Base-by-base conservation (phyloP, 1,139 yeast genomes). In the Debaryomyces fabryi region DNA sequence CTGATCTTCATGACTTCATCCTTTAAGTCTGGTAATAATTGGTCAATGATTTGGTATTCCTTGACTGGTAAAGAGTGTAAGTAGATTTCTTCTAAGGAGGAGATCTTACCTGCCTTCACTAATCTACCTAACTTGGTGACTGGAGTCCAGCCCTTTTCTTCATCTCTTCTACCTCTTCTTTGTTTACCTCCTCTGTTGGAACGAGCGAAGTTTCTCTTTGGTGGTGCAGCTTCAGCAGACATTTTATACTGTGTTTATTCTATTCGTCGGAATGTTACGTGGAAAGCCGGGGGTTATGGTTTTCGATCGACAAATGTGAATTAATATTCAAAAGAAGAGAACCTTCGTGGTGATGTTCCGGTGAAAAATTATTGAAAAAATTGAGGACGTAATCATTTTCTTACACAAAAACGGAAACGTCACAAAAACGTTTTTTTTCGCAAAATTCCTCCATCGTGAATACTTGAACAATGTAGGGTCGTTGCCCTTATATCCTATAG, bases 91-190 rank as follows among this genome's bases (percentile, higher is more conserved):
- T 93, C 99, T 69, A 95, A 81, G 69, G 96, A 79, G 76, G 95
- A 80, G 81, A 93, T 85, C 88, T 93, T 93, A 79, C 97, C 97
- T 69, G 98, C 96, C 85, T 91, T 91, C 67, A 95, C 99, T 72
- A 93, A 87, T 87, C 99, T 92, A 81, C 99, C 99, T 76, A 93
- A 90, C 86, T 93, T 95, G 93, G 99, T 93, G 75, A 93, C 99
- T 81, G 99, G 99, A 69, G 86, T 87, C 99, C 99, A 93, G 67
- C 96, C 97, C 85, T 93, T 92, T 85, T 93, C 98, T 80, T 92
- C 97, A 64, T 81, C 85, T 67, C 82, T 79, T 75, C 86, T 82
- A 74, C 88, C 82, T 63, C 78, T 69, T 65, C 71, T 68, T 39
- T 45, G 44, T 49, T 50, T 50, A 68, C 83, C 85, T 74, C 78